Conservation (phyloP, 495 filamentous ascomycete genomes). For the Penicillium waksmanii region DNA sequence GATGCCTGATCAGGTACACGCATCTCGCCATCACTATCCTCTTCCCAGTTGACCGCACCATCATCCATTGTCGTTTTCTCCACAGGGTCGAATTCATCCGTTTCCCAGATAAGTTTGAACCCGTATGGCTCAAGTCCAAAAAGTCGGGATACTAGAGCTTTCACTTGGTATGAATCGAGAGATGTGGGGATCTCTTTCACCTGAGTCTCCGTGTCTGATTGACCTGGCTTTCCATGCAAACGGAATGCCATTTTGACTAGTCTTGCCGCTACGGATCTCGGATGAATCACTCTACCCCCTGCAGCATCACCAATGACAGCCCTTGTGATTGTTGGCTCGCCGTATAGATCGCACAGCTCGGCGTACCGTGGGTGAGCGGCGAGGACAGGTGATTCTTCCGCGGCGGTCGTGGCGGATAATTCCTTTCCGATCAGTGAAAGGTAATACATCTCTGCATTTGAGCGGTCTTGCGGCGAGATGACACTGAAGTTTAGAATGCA, state of each 20-base stretch:
- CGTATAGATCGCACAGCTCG: slow-evolving; percentile 74
- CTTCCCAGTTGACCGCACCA: slow-evolving; percentile 54
- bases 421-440: slow-evolving; percentile 77
- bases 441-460: slow-evolving; percentile 92
- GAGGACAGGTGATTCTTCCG: slow-evolving; percentile 56
- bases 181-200: slow-evolving; percentile 69
- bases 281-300: slow-evolving; percentile 50
- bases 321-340: slow-evolving; percentile 60
- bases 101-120: slow-evolving; percentile 75
- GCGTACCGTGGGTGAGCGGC: slow-evolving; percentile 67
- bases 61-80: slow-evolving; percentile 57
- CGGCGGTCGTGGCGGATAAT: slow-evolving; percentile 62
- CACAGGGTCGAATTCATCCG: slow-evolving; percentile 81
- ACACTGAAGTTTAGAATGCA: slow-evolving; percentile 76
- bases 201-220: slow-evolving; percentile 13
- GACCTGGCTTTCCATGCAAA: background rate
- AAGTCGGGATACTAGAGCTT: slow-evolving; percentile 72
- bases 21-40: slow-evolving; percentile 57
- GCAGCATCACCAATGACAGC: slow-evolving; percentile 22
- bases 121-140: slow-evolving; percentile 67
- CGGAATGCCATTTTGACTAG: slow-evolving; percentile 69
- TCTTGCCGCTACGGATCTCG: slow-evolving; percentile 72
- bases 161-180: slow-evolving; percentile 78
- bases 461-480: slow-evolving; percentile 72
- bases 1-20: background rate